Base-by-base conservation (phyloP, 805 yeast species). In the Saccharomyces mikatae region DNA sequence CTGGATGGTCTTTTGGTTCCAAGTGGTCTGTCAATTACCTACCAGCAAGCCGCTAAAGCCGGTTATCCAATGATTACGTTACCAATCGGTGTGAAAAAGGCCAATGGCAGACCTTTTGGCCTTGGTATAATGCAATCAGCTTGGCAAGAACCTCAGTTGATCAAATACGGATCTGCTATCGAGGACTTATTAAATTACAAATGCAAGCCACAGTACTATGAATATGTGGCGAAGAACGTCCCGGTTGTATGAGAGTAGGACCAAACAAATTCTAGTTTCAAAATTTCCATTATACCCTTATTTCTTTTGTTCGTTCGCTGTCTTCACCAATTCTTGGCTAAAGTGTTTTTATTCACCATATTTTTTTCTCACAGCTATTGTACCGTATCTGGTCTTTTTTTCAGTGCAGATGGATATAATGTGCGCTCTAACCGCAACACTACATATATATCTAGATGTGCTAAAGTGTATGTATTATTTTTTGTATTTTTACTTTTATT, bases 41-140 rank as follows among this genome's bases (percentile, higher is more conserved):
- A 64, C 52, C 68, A 65, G 46, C 70, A 65, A 53, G 66, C 70
- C 30, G 70, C 69, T 6, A 64, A 63, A 55, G 69, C 70, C 10
- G 70, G 66, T 11, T 66, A 66, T 52, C 70, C 70, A 4, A 59
- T 63, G 61, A 54, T 66, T 13, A 65, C 67, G 2, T 49, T 66
- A 26, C 70, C 70, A 3, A 59, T 65, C 41, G 64, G 64, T 31
- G 55, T 56, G 10, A 55, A 54, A n/a, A 31, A 31, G 17, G 26
- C 55, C 4, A 56, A 54, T 44, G 69, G 66, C 14, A 58, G 66
- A 54, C 70, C 69, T 9, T 66, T 55, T 53, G 70, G 69, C 10
- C 46, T 66, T 17, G 65, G 67, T n/a, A 54, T 66, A 29, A 60
- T 66, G 66, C 67, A 66, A 55, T 59, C 66, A 8, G 68, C 67